These are phyloP conservation scores for Pseudozyma hubeiensis DNA, from an alignment of 1,284 basidiomycete species.

Conservation along the genomic window DNA sequence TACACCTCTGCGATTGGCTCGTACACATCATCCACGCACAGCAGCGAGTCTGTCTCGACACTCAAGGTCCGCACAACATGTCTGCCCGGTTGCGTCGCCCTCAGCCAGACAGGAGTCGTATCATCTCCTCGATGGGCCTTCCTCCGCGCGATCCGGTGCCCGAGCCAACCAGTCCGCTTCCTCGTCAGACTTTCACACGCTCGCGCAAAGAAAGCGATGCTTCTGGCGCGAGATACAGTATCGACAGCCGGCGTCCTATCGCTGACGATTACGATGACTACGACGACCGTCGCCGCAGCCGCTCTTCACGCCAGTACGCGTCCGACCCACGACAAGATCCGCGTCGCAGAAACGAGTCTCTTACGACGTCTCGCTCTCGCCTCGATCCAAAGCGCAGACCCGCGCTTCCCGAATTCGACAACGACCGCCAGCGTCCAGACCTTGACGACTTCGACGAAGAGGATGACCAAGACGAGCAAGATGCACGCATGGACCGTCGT, in stretches of 20 bases:
- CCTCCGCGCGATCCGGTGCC: slow-evolving; percentile 35
- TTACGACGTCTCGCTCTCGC: slow-evolving; percentile 19
- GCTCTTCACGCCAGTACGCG: slow-evolving; percentile 16
- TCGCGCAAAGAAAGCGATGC: slow-evolving; percentile 31
- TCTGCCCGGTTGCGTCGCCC: slow-evolving; percentile 24
- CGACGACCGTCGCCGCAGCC: slow-evolving; percentile 12
- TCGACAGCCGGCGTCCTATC: slow-evolving; percentile 18
- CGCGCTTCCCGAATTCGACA: slow-evolving; percentile 26
- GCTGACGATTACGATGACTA: slow-evolving; percentile 12
- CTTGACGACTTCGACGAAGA: slow-evolving; percentile 38
- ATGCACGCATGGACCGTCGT: slow-evolving; percentile 12
- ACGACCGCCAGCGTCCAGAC: slow-evolving; percentile 15
- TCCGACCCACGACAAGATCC: slow-evolving; percentile 19
- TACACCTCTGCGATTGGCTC: no score
- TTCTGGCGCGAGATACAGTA: slow-evolving; percentile 15
- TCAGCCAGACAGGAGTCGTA: slow-evolving; percentile 35
- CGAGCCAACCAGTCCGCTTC: slow-evolving; percentile 31
- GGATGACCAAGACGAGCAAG: slow-evolving; percentile 15
- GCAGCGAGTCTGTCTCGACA: no score
- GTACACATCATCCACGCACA: neutral
- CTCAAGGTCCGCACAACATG: slow-evolving; percentile 14
- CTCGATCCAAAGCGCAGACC: slow-evolving; percentile 22
- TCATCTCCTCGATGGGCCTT: slow-evolving; percentile 44
- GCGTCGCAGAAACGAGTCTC: slow-evolving; percentile 24
- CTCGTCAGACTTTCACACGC: slow-evolving; percentile 26